Base-by-base conservation (phyloP, 2,329 filamentous ascomycete species). In the Fusarium sp. region DNA sequence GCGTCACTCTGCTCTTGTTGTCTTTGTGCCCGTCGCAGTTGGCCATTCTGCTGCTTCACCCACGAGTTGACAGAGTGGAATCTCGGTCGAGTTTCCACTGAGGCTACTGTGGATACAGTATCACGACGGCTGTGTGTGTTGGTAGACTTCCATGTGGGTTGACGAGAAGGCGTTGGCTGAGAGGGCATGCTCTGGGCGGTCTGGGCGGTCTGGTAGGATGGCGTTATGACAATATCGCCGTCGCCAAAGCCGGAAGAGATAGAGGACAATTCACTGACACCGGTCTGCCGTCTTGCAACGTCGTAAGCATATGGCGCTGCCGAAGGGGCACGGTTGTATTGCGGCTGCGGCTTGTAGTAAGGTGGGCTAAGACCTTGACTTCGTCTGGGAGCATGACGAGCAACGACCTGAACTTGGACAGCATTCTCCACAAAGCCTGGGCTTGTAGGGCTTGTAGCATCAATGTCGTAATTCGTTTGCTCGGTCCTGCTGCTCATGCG, bases 161-260 rank as follows among this genome's bases (percentile, higher is more conserved):
- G 55, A 6, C 67, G 59, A 30, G 69, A 62, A 32, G 71, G 60
- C 3, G 43, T 30, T 30, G 69, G 69, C 15, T 58, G 63, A 6
- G 67, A 65, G 10, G 73, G 72, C 6, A 74, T 16, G 24, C 56
- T 64, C 46, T 68, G 62, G 25, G 61, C 22, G 22, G 69, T 64
- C 46, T 68, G 62, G 25, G 61, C 22, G 22, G 69, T 65, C 38
- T 69, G 60, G 49, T 73, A 65, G 56, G 67, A 65, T 29, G 77
- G 79, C 8, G 82, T 82, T 27, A 86, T 77, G 32, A 87, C 83
- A 29, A 90, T 87, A 46, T 89, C 86, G 25, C 84, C 87, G 71
- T 91, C 88, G 20, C 88, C 88, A 66, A 90, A 90, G 9, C 88
- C 88, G 0, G 89, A 91, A 0, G 88, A 90, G 6, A 91, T 80